A percentile compares a stretch with the other conserved stretches of the same genome.
These are phyloP conservation scores for Pestalotiopsis sp. DNA, from an alignment of 2,329 filamentous ascomycete genomes.

Conservation along the genomic window DNA sequence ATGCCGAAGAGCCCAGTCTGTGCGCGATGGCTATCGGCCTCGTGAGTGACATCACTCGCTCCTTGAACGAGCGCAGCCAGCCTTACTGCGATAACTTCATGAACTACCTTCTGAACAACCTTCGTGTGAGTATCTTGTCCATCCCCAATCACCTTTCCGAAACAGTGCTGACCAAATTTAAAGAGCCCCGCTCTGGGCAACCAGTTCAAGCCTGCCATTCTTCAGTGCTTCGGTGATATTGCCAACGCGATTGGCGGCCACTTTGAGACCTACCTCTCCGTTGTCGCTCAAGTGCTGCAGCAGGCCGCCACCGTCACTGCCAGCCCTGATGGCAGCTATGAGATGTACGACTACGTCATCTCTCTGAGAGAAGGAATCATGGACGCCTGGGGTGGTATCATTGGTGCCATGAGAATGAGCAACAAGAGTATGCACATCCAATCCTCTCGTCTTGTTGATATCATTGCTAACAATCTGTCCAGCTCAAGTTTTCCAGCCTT, in stretches of 20 bases:
- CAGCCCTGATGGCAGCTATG: slow-evolving; percentile 79
- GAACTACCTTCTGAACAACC: slow-evolving; percentile 94
- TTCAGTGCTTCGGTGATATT: slow-evolving; percentile 98
- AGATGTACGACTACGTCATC: slow-evolving; percentile 96
- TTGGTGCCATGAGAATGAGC: slow-evolving; percentile 88
- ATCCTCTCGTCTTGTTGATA: background rate
- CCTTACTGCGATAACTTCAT: slow-evolving; percentile 97
- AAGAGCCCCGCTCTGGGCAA: slow-evolving; percentile 86
- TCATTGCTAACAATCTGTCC: slow-evolving; percentile 29
- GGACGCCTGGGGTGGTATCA: slow-evolving; percentile 98
- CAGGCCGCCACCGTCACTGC: slow-evolving; percentile 86
- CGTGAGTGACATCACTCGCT: slow-evolving; percentile 93
- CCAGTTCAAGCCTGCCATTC: slow-evolving; percentile 96
- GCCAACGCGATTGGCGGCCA: slow-evolving; percentile 89
- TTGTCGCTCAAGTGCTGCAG: slow-evolving; percentile 92
- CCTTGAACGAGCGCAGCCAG: slow-evolving; percentile 85
- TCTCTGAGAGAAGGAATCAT: slow-evolving; percentile 96
- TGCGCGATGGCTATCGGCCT: slow-evolving; percentile 98
- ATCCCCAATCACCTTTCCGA: background rate
- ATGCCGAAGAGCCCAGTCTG: slow-evolving; percentile 91
- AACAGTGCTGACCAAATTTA: slow-evolving; percentile 10
- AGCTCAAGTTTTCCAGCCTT: slow-evolving; percentile 75
- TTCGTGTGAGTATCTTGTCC: slow-evolving; percentile 62
- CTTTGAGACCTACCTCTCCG: slow-evolving; percentile 90
- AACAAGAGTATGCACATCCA: slow-evolving; percentile 65